Base-by-base conservation (phyloP, 2,329 filamentous ascomycete genomes). In the Sclerotiophoma versabilis region DNA sequence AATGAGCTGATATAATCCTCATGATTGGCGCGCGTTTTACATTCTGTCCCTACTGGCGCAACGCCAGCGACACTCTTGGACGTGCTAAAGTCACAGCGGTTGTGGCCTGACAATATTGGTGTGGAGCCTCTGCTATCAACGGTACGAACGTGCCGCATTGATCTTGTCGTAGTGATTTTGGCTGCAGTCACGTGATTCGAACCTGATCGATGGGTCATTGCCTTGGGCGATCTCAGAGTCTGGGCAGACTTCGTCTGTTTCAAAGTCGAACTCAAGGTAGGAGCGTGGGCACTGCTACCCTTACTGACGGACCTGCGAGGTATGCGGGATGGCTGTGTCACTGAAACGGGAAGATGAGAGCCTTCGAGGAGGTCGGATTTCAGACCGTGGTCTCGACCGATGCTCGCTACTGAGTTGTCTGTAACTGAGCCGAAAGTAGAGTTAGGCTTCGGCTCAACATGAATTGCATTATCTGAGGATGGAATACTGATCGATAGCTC, bases 291-390 rank as follows among this genome's bases (percentile, higher is more conserved):
- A 12, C 46, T 57, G 48, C 30, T 49, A 4, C 22, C 30, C 26
- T 50, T 30, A 26, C 39, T 41, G 1, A 34, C 14, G 2, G 57
- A 47, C 5, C 56, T 54, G 5, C 65, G 68, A 9, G 71, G 71
- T 23, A 73, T 71, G 17, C 66, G 66, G 12, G 70, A 74, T 4
- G 54, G 51, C 14, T 56, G 51, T 2, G 49, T 30, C 1, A 59
- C 52, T 8, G 59, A 64, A 2, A 9, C 41, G 3, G 56, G 51
- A 36, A n/a, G 10, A 9, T 33, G 15, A 6, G 10, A 14, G 3
- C 10, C 22, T 4, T 29, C 29, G n/a, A 23, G 4, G 23, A 11
- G 37, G 8, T 23, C 22, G 27, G 15, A 1, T 23, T 10, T 14
- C 4, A 37, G 22, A 27, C 46, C 46, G 1, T 32, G 37, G 3